These are phyloP conservation scores for Aspergillus piperis DNA, from an alignment of 2,329 filamentous ascomycete genomes.

Conservation along the genomic window DNA sequence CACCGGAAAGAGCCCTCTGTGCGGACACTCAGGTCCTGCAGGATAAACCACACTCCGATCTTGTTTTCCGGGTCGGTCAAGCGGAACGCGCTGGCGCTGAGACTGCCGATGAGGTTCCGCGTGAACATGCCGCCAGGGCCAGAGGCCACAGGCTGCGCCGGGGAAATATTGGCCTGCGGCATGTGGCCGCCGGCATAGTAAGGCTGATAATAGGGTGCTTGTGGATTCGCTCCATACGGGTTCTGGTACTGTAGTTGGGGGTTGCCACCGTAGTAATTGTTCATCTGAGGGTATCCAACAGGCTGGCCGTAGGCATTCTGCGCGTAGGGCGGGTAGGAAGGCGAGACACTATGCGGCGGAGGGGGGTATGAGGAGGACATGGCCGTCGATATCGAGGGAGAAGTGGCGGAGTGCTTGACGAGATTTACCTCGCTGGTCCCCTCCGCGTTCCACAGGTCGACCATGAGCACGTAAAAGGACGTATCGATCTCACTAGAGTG, in stretches of 20 bases:
- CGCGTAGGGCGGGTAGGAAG: constrained; percentile 40
- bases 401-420: constrained; percentile 64
- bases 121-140: constrained; percentile 84
- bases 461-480: constrained; percentile 67
- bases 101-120: constrained; percentile 87
- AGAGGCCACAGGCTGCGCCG: constrained; percentile 38
- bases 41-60: constrained; percentile 92
- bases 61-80: constrained; percentile 77
- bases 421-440: constrained; percentile 66
- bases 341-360: constrained; percentile 40
- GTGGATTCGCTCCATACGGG: constrained; percentile 32
- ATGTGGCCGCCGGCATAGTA: constrained; percentile 37
- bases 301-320: constrained; percentile 45
- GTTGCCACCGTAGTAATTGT: constrained; percentile 38
- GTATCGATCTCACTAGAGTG: constrained; percentile 66
- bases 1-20: constrained; percentile 91
- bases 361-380: constrained; percentile 74
- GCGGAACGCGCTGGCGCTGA: constrained; percentile 84
- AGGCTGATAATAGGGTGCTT: constrained; percentile 35
- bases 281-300: constrained; percentile 39
- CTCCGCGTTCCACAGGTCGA: constrained; percentile 67
- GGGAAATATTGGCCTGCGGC: constrained; percentile 38
- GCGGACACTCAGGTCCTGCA: constrained; percentile 91
- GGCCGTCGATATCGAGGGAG: constrained; percentile 78
- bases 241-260: constrained; percentile 39